phyloP scores from a whole-genome alignment of 306 rosid genomes.

The Casuarina equisetifolia region DNA sequence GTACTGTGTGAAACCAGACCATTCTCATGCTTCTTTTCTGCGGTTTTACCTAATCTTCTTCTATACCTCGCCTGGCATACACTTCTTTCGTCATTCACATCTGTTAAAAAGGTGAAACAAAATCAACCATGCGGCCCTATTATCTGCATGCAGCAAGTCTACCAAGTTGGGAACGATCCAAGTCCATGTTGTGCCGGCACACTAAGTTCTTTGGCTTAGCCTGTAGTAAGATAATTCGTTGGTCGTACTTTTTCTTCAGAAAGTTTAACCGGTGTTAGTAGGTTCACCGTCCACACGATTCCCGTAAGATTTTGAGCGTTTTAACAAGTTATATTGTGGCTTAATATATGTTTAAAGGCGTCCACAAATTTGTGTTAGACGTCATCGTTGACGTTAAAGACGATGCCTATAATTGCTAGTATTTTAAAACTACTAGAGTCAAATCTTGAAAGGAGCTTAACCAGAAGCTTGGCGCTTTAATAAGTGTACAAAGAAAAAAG shows the following conservation, averaged over 20 bases:
- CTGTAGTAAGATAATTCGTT: background rate
- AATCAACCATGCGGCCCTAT: background rate
- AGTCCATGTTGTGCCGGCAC: background rate
- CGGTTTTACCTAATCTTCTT: background rate
- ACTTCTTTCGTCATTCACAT: background rate
- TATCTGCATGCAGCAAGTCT: background rate
- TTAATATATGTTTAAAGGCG: too few relatives aligned
- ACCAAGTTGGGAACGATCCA: background rate
- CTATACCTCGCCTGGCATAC: background rate
- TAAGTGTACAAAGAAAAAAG: constrained; percentile 1
- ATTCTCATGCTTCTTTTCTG: background rate
- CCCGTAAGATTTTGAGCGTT: background rate
- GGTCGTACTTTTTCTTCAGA: background rate
- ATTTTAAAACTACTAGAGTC: background rate
- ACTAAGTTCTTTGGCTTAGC: background rate
- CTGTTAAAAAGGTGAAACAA: background rate
- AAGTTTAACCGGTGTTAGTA: background rate
- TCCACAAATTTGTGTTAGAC: background rate
- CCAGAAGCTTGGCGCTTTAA: background rate
- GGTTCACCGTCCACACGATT: background rate
- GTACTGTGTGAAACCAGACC: background rate
- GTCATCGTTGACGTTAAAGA: constrained; percentile 9
- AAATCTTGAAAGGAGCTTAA: constrained; percentile 1
- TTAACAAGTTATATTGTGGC: too few relatives aligned
- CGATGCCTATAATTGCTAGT: background rate